Evolutionary conservation across 2,329 filamentous ascomycete species (phyloP), one percentile per base, ranked within the genome.

Genomic region (Penicillium hesseltinei): DNA sequence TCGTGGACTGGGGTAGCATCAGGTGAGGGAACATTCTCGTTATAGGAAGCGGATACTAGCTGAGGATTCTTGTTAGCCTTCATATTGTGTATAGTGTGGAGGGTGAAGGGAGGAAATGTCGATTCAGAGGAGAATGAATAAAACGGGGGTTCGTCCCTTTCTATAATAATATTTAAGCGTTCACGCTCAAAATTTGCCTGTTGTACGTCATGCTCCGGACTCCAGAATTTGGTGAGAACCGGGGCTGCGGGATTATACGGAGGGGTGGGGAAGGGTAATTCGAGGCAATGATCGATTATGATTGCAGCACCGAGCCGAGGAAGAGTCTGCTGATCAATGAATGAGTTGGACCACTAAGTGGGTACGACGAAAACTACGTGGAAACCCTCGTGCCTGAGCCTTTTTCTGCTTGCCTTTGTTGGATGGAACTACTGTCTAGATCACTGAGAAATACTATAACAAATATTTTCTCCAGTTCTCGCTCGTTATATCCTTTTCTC

Each of bases 11-110:
- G 48, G 33, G 33, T 25, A 27, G 25, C 54, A 33, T 40, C 50
- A 47, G 43, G 45, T 50, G 40, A 40, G 40, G 19, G 54, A 25
- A 65, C 57, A 43, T 61, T 65, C 56, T 70, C 67, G 17, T 57
- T 61, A 45, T 70, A 67, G 25, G 66, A 66, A 33, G 67, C 53
- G 45, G 62, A 62, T 27, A 59, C 62, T 1, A 66, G 67, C 46
- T 64, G 66, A 44, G 62, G 54, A 40, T 65, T 64, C 42, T 64
- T 61, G 9, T 59, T 64, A 33, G 59, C 46, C 55, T 69, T 63
- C 67, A 69, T 69, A 35, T 25, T 62, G 55, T 27, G 27, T 45
- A 6, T 33, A 29, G 5, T 42, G 36, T 40, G n/a, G 13, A 40
- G n/a, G 23, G 40, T 25, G 45, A 27, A 36, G 23, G 31, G 8